phyloP scores from a whole-genome alignment of 2,329 filamentous ascomycete genomes.

The Geoglossum cookeanum region DNA sequence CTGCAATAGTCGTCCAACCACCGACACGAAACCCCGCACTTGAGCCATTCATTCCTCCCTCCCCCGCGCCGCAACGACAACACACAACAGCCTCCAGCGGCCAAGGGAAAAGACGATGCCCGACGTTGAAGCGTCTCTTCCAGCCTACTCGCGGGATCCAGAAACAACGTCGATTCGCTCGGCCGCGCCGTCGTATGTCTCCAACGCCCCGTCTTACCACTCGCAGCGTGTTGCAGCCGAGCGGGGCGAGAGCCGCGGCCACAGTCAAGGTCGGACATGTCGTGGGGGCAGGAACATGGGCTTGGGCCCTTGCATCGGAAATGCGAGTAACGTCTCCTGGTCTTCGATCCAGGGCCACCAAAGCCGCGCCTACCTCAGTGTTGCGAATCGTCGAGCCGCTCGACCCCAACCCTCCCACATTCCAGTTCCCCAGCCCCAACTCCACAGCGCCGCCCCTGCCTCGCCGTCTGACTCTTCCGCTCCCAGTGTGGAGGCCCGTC shows the following conservation, averaged over 20 bases:
- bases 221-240: not conserved
- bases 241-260: not conserved
- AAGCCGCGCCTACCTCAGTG: slow-evolving; percentile 11
- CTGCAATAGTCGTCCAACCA: no score
- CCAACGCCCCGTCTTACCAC: slow-evolving; percentile 45
- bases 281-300: not conserved
- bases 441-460: no score
- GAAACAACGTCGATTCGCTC: slow-evolving; percentile 43
- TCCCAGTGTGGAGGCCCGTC: slow-evolving; percentile 23
- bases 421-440: not conserved
- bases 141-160: slow-evolving; percentile 29
- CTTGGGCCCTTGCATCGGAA: not conserved
- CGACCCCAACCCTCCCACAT: slow-evolving; percentile 6
- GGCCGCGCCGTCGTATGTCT: slow-evolving; percentile 17
- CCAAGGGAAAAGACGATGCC: not conserved
- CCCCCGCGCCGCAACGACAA: no score
- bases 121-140: slow-evolving; percentile 8
- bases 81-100: not conserved
- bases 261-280: no score
- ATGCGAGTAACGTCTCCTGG: slow-evolving; percentile 2
- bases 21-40: no score
- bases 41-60: no score
- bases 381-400: slow-evolving; percentile 15
- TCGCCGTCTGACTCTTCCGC: not conserved
- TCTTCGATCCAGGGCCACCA: slow-evolving; percentile 5